Conservation (phyloP, 169 alveolate species). For the Eimeria sp. region DNA sequence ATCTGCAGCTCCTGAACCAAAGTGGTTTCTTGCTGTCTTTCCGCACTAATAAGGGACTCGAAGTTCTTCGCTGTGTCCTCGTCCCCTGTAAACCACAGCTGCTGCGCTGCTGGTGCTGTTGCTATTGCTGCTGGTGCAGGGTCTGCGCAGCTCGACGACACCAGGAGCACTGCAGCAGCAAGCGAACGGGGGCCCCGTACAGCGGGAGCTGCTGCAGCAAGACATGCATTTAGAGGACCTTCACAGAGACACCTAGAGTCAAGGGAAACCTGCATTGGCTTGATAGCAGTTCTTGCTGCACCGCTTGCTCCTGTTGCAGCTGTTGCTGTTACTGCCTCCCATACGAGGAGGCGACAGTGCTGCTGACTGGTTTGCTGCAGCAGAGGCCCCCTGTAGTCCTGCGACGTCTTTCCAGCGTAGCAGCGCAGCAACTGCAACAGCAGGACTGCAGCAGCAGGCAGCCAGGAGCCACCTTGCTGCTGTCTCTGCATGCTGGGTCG, state of each 20-base stretch:
- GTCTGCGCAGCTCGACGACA: conserved; percentile 12
- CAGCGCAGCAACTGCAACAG: conserved; percentile 46
- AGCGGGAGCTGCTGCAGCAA: conserved; percentile 3
- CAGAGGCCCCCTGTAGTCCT: neutral
- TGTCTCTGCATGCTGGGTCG: neutral
- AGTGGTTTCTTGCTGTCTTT: neutral
- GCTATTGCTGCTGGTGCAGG: conserved; percentile 1
- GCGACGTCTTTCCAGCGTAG: neutral
- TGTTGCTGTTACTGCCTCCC: conserved; percentile 15
- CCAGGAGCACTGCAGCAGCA: conserved; percentile 34
- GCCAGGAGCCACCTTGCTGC: neutral
- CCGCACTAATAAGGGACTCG: neutral
- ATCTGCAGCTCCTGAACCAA: conserved; percentile 30
- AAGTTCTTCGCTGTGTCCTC: neutral
- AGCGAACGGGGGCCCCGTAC: neutral
- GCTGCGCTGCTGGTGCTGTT: conserved; percentile 27
- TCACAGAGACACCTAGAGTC: neutral
- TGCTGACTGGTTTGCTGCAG: neutral
- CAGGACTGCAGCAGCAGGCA: conserved; percentile 49
- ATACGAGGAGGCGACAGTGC: neutral
- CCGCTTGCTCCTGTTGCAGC: neutral
- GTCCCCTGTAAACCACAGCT: neutral
- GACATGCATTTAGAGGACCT: conserved; percentile 35
- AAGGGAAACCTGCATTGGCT: neutral
- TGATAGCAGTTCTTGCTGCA: neutral